Conservation (phyloP, 305 asterid species). For the Fraxinus ornus region DNA sequence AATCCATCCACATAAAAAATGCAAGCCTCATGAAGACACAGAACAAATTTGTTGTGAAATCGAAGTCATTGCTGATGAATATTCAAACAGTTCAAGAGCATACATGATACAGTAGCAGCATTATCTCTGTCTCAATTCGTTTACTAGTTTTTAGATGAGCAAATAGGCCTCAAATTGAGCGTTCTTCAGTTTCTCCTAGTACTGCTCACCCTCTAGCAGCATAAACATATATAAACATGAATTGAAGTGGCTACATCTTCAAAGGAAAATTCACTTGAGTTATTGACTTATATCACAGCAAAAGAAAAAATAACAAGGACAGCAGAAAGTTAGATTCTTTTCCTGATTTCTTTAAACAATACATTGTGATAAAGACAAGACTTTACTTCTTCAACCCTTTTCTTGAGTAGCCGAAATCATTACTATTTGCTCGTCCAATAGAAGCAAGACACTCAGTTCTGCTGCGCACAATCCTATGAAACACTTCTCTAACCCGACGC, state of each 20-base stretch:
- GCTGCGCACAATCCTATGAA: constrained; percentile 54
- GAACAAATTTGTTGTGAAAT: not conserved
- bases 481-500: constrained; percentile 59
- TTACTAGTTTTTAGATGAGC: not conserved
- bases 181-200: not conserved
- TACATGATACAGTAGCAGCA: not conserved
- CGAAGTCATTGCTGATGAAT: not conserved
- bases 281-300: constrained; percentile 25
- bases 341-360: constrained; percentile 45
- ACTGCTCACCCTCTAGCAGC: not conserved
- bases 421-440: constrained; percentile 28
- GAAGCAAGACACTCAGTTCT: constrained; percentile 53
- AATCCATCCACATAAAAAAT: not conserved
- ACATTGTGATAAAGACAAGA: constrained; percentile 32
- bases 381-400: constrained; percentile 24
- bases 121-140: not conserved
- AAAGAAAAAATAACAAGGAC: constrained; percentile 35
- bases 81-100: not conserved
- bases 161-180: not conserved
- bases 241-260: too few relatives aligned
- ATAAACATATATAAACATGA: too few relatives aligned
- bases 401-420: constrained; percentile 25
- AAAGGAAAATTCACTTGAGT: constrained; percentile 23
- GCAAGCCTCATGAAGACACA: not conserved
- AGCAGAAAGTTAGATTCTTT: constrained; percentile 28